phyloP scores from a whole-genome alignment of 495 filamentous ascomycete genomes.

The Hyaloscypha finlandica region DNA sequence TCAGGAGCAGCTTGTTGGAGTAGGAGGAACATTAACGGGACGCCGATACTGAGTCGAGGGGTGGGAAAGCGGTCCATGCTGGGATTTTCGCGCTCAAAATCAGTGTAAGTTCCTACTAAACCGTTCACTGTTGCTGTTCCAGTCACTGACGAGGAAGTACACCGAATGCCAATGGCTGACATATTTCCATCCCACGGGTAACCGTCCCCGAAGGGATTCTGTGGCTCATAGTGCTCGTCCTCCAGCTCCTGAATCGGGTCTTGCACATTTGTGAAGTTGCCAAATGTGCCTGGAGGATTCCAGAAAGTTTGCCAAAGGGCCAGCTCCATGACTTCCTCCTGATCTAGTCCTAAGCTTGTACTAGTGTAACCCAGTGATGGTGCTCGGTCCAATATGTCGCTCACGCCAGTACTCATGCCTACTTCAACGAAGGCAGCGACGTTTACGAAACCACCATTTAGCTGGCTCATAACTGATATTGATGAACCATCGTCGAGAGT shows the following conservation, averaged over 20 bases:
- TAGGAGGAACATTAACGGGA: not conserved
- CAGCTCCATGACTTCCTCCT: not conserved
- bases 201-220: not conserved
- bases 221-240: not conserved
- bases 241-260: not conserved
- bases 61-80: not conserved
- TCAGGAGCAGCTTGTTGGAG: not conserved
- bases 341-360: not conserved
- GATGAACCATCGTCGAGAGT: conserved; percentile 1
- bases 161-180: conserved; percentile 3
- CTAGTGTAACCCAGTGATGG: not conserved
- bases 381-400: not conserved
- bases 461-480: conserved; percentile 1
- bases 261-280: not conserved
- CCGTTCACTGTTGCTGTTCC: conserved; percentile 1
- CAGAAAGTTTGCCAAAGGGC: conserved; percentile 2
- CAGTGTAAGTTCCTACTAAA: not conserved
- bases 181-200: not conserved
- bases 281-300: not conserved
- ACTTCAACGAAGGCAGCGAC: not conserved
- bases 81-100: conserved; percentile 7
- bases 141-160: not conserved
- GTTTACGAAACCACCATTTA: not conserved
- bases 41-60: not conserved
- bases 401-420: not conserved